A percentile compares a stretch with the other conserved stretches of the same genome.
phyloP scores from a whole-genome alignment of 169 alveolate species.

The Cryptosporidium viatorum region DNA sequence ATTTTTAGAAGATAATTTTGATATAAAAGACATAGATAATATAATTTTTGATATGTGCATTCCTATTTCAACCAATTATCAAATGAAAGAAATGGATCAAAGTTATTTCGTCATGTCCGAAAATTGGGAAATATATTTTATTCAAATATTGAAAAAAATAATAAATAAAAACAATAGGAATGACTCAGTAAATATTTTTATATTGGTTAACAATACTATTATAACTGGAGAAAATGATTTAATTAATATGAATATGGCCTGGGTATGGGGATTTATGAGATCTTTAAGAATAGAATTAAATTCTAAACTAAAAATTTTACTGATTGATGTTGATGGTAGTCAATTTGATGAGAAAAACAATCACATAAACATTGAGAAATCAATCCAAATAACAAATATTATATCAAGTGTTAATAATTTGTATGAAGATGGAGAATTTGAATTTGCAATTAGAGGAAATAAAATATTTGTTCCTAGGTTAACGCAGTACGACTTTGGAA shows the following conservation, averaged over 20 bases:
- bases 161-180: background rate
- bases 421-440: constrained; percentile 33
- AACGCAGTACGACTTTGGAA: background rate
- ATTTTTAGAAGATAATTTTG: background rate
- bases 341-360: background rate
- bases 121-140: constrained; percentile 11
- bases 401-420: background rate
- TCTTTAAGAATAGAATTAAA: constrained; percentile 34
- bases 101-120: constrained; percentile 3
- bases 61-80: background rate
- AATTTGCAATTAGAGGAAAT: constrained; percentile 11
- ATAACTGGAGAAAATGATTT: background rate
- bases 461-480: constrained; percentile 52
- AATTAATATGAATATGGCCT: constrained; percentile 15
- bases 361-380: background rate
- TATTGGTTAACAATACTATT: constrained; percentile 4
- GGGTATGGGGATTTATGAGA: constrained; percentile 73
- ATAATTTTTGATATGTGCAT: background rate
- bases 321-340: constrained; percentile 29
- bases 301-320: constrained; percentile 3
- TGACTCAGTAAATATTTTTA: constrained; percentile 1
- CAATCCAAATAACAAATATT: background rate
- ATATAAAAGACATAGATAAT: background rate
- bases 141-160: constrained; percentile 2
- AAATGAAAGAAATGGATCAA: background rate